phyloP scores from a whole-genome alignment of 2,329 filamentous ascomycete genomes.

The Aspergillus eucalypticola region DNA sequence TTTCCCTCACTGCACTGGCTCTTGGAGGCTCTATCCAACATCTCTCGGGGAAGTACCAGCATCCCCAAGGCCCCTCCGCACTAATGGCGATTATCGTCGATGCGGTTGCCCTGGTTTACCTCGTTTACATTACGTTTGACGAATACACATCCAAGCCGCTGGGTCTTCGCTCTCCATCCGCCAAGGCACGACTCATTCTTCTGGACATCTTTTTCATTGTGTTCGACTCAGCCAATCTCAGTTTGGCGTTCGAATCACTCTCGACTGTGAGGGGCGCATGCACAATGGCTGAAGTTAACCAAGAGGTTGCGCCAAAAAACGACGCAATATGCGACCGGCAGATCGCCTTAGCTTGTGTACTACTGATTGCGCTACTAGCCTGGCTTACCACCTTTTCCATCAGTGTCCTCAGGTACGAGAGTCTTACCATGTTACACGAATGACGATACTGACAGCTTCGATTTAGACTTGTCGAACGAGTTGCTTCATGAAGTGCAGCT shows the following conservation, averaged over 20 bases:
- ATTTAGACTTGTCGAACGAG: constrained; percentile 42
- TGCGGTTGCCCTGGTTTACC: constrained; percentile 83
- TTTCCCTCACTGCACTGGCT: constrained; percentile 78
- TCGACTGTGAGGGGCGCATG: constrained; percentile 62
- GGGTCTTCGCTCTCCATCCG: constrained; percentile 76
- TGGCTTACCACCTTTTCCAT: constrained; percentile 90
- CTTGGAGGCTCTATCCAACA: constrained; percentile 74
- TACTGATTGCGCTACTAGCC: constrained; percentile 79
- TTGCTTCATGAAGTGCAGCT: constrained; percentile 19
- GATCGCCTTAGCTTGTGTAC: constrained; percentile 72
- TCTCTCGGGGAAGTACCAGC: constrained; percentile 51
- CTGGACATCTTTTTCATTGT: constrained; percentile 96
- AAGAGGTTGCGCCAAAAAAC: constrained; percentile 35
- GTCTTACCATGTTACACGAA: constrained; percentile 26
- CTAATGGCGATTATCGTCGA: constrained; percentile 89
- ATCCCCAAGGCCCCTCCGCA: constrained; percentile 70
- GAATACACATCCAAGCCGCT: constrained; percentile 94
- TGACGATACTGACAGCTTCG: background rate
- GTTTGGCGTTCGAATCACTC: constrained; percentile 82
- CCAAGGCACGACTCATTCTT: constrained; percentile 86
- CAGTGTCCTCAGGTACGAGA: constrained; percentile 69
- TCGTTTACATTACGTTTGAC: constrained; percentile 91
- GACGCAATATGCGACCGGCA: constrained; percentile 62
- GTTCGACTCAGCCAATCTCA: constrained; percentile 91
- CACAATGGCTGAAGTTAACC: constrained; percentile 49